Percentiles rank a stretch among this genome's conserved stretches.
Conservation (phyloP, 805 yeast species). For the Cyberlindnera subsufficiens region DNA sequence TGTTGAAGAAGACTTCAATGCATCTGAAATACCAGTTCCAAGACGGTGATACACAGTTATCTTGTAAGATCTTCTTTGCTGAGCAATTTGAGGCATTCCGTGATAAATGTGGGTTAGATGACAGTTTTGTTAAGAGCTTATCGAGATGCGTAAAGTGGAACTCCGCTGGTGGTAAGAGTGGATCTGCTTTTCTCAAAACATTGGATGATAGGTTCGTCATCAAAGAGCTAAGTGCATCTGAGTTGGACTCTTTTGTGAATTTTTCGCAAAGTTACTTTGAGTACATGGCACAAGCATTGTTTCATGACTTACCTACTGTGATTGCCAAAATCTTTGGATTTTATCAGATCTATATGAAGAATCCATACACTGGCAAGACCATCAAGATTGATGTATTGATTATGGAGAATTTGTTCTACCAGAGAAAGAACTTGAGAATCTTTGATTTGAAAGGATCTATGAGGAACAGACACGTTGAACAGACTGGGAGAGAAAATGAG, state of each 20-base stretch:
- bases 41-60: constrained; percentile 74
- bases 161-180: constrained; percentile 94
- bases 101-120: constrained; percentile 71
- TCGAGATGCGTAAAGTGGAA: constrained; percentile 95
- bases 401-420: constrained; percentile 93
- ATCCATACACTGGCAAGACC: constrained; percentile 66
- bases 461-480: constrained; percentile 95
- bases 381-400: constrained; percentile 86
- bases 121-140: constrained; percentile 77
- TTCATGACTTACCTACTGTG: constrained; percentile 92
- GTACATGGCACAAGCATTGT: constrained; percentile 90
- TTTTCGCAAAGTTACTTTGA: constrained; percentile 97
- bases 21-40: constrained; percentile 90
- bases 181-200: constrained; percentile 89
- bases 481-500: constrained; percentile 93
- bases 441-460: constrained; percentile 97
- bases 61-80: constrained; percentile 91
- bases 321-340: constrained; percentile 93
- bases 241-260: constrained; percentile 86
- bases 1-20: constrained; percentile 79
- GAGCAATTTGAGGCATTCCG: constrained; percentile 96
- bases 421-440: constrained; percentile 72
- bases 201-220: constrained; percentile 84
- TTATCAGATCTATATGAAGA: constrained; percentile 86
- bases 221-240: constrained; percentile 82